These are phyloP conservation scores for Leccinum arenicola DNA, from an alignment of 768 basidiomycete genomes.

Conservation along the genomic window DNA sequence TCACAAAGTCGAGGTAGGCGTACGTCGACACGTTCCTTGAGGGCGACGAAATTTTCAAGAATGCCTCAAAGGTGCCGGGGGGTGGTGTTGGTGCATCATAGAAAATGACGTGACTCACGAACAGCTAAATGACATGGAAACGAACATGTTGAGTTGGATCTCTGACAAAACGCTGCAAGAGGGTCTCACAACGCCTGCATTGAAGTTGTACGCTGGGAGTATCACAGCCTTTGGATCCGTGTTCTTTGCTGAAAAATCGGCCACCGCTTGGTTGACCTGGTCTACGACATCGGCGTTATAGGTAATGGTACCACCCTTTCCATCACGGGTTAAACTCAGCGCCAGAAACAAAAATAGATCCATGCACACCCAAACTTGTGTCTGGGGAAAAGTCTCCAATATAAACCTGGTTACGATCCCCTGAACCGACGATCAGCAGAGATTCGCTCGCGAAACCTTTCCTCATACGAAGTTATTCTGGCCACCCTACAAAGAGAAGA, in stretches of 20 bases:
- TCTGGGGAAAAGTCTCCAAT: not conserved
- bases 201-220: not conserved
- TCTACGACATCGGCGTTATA: conserved; percentile 11
- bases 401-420: not conserved
- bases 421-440: not conserved
- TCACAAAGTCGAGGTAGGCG: conserved; percentile 9
- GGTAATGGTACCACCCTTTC: conserved; percentile 46
- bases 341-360: not conserved
- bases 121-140: not conserved
- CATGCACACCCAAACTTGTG: not conserved
- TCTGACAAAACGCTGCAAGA: not conserved
- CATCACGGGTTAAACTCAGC: not conserved
- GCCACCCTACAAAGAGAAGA: not conserved
- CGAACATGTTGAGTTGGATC: not conserved
- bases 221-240: conserved; percentile 11
- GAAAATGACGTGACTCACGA: not conserved
- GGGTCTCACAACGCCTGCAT: not conserved
- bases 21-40: not conserved
- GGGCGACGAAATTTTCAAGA: not conserved
- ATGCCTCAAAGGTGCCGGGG: not conserved
- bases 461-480: not conserved
- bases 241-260: conserved; percentile 10
- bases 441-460: not conserved
- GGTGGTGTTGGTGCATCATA: not conserved
- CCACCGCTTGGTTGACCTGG: conserved; percentile 7